A percentile compares a stretch with the other conserved stretches of the same genome.
Conservation (phyloP, 106 monocot genomes). For the Xerophyta viscosa region DNA sequence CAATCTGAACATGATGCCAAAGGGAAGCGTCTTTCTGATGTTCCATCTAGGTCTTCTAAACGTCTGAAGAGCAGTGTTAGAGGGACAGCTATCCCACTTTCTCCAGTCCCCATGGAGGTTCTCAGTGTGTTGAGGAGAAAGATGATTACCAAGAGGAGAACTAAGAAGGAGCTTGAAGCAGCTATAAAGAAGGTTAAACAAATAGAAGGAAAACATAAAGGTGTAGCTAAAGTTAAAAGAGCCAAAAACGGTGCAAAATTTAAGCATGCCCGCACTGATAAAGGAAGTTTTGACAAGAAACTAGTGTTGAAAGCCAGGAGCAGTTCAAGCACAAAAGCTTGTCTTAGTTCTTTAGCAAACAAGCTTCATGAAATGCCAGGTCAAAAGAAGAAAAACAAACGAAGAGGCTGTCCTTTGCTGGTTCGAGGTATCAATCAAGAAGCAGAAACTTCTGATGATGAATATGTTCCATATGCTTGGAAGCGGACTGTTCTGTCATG, state of each 20-base stretch:
- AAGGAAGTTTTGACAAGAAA: background rate
- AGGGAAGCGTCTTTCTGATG: too few species aligned
- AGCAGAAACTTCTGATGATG: constrained; percentile 16
- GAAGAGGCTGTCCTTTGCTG: constrained; percentile 42
- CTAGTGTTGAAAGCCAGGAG: background rate
- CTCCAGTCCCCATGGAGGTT: constrained; percentile 32
- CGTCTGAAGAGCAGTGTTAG: constrained; percentile 2
- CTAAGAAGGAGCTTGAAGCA: constrained; percentile 12
- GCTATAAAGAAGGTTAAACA: constrained; percentile 1
- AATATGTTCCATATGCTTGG: constrained; percentile 48
- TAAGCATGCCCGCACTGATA: too few species aligned
- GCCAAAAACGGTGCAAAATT: too few species aligned
- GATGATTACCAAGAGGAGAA: constrained; percentile 27
- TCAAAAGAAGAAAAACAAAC: too few species aligned
- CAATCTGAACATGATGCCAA: background rate
- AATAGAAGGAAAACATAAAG: too few species aligned
- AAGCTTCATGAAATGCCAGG: too few species aligned
- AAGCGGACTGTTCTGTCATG: constrained; percentile 65
- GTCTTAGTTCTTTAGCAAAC: constrained; percentile 2
- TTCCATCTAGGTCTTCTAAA: too few species aligned
- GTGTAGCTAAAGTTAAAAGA: too few species aligned
- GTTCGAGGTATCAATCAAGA: constrained; percentile 34
- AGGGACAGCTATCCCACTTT: constrained; percentile 1
- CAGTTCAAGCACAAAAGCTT: constrained; percentile 3
- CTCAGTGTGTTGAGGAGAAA: constrained; percentile 45